Evolutionary conservation across 73 alveolate species (phyloP).

Genomic region (Tetrahymena malaccensis): DNA sequence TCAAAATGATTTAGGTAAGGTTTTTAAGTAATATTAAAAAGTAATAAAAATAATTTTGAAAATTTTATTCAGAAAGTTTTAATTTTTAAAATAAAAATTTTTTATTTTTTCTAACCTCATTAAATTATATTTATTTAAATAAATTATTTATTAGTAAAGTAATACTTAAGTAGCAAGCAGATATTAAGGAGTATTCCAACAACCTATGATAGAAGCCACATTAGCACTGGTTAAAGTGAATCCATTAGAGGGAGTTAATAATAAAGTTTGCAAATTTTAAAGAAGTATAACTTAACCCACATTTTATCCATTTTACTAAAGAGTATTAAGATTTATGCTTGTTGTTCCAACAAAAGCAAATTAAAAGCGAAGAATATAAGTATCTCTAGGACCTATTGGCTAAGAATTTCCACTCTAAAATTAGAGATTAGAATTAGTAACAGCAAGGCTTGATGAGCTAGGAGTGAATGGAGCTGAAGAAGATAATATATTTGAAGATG

Average conservation of each 20-base stretch:
- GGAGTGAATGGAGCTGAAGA: background rate
- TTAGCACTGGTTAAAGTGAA: background rate
- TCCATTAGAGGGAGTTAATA: background rate
- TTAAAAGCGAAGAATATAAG: background rate
- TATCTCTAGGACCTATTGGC: background rate
- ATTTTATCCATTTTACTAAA: background rate
- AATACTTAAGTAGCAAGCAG: background rate
- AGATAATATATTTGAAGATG: background rate
- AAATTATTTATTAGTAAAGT: too few relatives aligned
- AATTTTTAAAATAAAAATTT: too few relatives aligned
- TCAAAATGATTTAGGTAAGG: too few relatives aligned
- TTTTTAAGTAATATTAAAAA: too few relatives aligned
- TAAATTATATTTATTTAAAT: too few relatives aligned
- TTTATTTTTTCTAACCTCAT: too few relatives aligned
- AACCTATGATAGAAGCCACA: background rate
- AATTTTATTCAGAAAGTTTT: too few relatives aligned
- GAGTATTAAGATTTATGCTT: background rate
- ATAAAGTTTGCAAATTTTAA: background rate
- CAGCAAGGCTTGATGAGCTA: background rate
- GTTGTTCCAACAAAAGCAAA: background rate
- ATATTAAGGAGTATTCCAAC: background rate
- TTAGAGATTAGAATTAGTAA: background rate
- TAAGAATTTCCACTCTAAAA: background rate
- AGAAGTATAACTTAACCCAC: background rate
- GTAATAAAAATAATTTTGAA: too few relatives aligned